These are phyloP conservation scores for Panicum miliaceum DNA, from an alignment of 176 grass and related monocot species.

Conservation along the genomic window DNA sequence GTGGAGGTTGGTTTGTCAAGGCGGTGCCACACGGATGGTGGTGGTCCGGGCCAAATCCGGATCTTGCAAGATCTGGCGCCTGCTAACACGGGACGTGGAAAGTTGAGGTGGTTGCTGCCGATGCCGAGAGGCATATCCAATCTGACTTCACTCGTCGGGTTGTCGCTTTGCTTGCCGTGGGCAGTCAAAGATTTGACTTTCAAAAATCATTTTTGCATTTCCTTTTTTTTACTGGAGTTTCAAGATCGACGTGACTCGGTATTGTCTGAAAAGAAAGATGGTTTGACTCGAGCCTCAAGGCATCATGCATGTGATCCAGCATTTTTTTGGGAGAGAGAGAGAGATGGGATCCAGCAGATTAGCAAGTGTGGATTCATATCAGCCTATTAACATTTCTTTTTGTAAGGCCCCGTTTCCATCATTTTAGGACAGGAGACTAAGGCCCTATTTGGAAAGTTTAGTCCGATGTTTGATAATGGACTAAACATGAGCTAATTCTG, in stretches of 20 bases:
- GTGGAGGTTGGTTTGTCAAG: slow-evolving; percentile 15
- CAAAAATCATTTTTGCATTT: background rate
- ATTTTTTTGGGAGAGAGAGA: too few species aligned
- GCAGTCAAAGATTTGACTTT: background rate
- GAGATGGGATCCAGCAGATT: too few species aligned
- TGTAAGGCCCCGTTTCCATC: too few species aligned
- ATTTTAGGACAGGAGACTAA: too few species aligned
- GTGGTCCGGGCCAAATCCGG: background rate
- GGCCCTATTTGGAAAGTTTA: too few species aligned
- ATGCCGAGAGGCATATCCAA: background rate
- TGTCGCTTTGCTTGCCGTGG: background rate
- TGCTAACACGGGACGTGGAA: background rate
- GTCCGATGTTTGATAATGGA: too few species aligned
- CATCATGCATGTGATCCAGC: background rate
- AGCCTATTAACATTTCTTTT: background rate
- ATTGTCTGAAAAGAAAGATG: background rate
- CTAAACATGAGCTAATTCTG: too few species aligned
- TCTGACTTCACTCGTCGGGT: too few species aligned
- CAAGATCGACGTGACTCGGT: background rate
- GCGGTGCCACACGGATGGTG: background rate
- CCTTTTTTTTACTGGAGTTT: background rate
- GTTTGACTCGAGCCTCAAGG: background rate
- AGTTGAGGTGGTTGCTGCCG: background rate
- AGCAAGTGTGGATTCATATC: background rate
- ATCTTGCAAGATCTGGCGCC: slow-evolving; percentile 25